phyloP scores from a whole-genome alignment of 768 basidiomycete species.

The Mycena sanguinolenta region DNA sequence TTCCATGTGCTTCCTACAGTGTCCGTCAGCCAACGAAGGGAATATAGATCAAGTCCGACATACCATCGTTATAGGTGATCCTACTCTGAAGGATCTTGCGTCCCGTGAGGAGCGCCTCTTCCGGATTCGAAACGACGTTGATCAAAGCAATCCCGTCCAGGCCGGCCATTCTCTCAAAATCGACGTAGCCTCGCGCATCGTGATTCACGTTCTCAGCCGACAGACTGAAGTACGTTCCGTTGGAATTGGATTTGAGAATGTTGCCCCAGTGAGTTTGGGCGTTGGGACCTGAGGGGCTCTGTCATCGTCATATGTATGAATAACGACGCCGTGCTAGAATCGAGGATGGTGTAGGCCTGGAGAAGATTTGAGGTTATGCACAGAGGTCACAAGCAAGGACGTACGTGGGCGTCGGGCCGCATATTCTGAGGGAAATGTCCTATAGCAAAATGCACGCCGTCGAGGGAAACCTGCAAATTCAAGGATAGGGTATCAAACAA shows the following conservation, averaged over 20 bases:
- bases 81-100: constrained; percentile 83
- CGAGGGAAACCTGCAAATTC: constrained; percentile 91
- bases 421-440: constrained; percentile 92
- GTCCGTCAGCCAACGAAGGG: neutral
- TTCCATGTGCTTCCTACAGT: constrained; percentile 86
- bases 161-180: constrained; percentile 97
- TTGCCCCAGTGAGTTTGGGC: constrained; percentile 77
- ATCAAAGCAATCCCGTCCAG: constrained; percentile 95
- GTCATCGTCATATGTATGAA: constrained; percentile 97
- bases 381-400: constrained; percentile 44
- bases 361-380: neutral
- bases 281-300: constrained; percentile 69
- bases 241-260: constrained; percentile 96
- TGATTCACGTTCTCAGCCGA: constrained; percentile 91
- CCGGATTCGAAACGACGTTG: constrained; percentile 88
- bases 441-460: constrained; percentile 86
- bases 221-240: constrained; percentile 95
- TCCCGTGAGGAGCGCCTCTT: constrained; percentile 77
- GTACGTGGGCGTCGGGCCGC: constrained; percentile 90
- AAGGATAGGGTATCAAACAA: constrained; percentile 67
- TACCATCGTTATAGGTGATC: constrained; percentile 97
- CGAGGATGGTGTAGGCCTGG: constrained; percentile 92
- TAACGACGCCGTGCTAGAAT: constrained; percentile 91
- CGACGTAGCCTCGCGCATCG: constrained; percentile 86
- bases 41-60: constrained; percentile 36